Evolutionary conservation across 306 rosid species (phyloP), one percentile per base, ranked within the genome.

Genomic region (Glycyrrhiza uralensis): DNA sequence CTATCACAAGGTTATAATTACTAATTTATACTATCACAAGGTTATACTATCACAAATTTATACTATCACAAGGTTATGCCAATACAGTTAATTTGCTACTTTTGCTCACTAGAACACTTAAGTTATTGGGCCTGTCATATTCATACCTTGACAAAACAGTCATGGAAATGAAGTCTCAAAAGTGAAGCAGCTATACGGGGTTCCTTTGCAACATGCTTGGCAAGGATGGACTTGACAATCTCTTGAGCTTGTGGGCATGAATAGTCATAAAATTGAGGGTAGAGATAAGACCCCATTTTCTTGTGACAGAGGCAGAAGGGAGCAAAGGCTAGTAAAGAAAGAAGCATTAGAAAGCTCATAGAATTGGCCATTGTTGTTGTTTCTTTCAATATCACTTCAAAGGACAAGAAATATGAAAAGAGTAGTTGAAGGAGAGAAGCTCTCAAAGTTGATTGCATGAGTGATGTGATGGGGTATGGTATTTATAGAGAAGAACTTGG

Each of bases 161-260:
- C 98, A 69, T 94, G 98, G 63, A 94, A 94, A 69, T 89, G 96
- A 41, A 94, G 89, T 57, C 97, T 82, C 54, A 94, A 79, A 72
- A 94, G 71, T 1, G 97, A 94, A 82, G 98, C 98, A 9, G 97
- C 91, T 18, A 74, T 85, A 5, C 97, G 97, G 3, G 92, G 74
- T 47, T 94, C 96, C 13, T 69, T 78, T 1, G 81, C 88, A 15
- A 88, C 84, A 35, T 89, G 90, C 72, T 69, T 86, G 32, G 89
- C 89, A 74, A 94, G 78, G 28, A 91, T 50, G 32, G 96, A 86
- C 57, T 82, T 81, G 3, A 86, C 96, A 64, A 91, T 87, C 52
- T 85, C 74, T 28, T 76, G 84, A 77, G 97, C 96, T 80, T 54
- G 75, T 0, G 98, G 98, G 62, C 98, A 94, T 1, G 96, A 89